Base-by-base conservation (phyloP, 352 stramenopile genomes). In the Phytopythium cucurbitacearum region DNA sequence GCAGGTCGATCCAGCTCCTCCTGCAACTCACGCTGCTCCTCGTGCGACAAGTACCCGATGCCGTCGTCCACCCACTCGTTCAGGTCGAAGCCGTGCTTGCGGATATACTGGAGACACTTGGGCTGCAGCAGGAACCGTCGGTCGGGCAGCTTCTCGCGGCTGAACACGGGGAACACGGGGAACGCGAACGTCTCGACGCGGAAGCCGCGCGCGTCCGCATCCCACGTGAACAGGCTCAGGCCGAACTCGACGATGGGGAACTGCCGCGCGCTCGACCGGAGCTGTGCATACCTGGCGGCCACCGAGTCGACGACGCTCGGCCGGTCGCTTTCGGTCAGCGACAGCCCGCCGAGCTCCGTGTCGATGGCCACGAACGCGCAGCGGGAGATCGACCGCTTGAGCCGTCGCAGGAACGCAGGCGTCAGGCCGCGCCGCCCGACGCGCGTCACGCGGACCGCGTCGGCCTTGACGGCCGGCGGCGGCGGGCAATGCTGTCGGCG, bases 231-330 rank as follows among this genome's bases (percentile, higher is more conserved):
- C 47, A 67, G 64, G 53, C 74, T 87, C n/a, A 92, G 44, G 1
- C 81, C 81, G 40, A 92, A 89, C 57, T 92, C 73, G 44, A 92
- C 74, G 50, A 92, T 56, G 15, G 77, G 75, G 58, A 88, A 92
- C 51, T 82, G 59, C 48, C 69, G 59, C 34, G 75, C 73, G 32
- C 69, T 89, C 12, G 71, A 53, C 35, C 67, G 64, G 53, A 85
- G 72, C 53, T 90, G 71, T 34, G 51, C 56, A 52, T 90, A 92
- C 32, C 81, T 75, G 56, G 84, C 65, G 47, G 84, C 71, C 42
- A 92, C 67, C 10, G 76, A 75, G 56, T 92, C 75, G 76, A 90
- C 87, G 62, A 87, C 70, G 48, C 73, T 88, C 37, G 81, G 66
- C 16, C 68, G 73, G 33, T 63, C 57, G 40, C 70, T 80, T 48